phyloP scores from a whole-genome alignment of 768 basidiomycete species.

The Suillus variegatus region DNA sequence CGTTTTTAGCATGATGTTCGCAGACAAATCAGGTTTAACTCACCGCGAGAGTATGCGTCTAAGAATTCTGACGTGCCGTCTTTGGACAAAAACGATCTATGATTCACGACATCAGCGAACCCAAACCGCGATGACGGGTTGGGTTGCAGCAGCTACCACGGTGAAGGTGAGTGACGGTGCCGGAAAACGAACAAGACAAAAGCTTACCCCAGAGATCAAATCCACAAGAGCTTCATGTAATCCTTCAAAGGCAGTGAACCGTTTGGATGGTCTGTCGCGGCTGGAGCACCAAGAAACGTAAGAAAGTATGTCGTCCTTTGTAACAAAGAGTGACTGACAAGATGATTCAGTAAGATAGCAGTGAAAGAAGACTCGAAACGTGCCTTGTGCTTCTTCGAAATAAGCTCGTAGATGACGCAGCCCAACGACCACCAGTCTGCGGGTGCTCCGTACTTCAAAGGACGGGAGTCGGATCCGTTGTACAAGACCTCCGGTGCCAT shows the following conservation, averaged over 20 bases:
- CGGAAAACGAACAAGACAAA: not conserved
- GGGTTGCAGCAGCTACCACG: not conserved
- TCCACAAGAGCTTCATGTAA: not conserved
- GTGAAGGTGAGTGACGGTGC: not conserved
- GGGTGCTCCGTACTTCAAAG: not conserved
- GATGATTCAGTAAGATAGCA: not conserved
- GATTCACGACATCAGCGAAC: not conserved
- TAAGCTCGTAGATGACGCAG: not conserved
- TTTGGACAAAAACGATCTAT: not conserved
- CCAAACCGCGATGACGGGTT: not conserved
- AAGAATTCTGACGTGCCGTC: not conserved
- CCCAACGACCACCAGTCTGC: not conserved
- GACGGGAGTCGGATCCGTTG: not conserved
- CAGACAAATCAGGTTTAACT: not conserved
- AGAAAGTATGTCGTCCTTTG: not conserved
- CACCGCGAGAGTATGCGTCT: not conserved
- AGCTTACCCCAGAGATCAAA: not conserved
- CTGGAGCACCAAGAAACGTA: not conserved
- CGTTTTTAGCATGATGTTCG: not conserved
- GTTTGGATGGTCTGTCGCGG: too few species aligned
- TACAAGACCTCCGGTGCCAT: not conserved
- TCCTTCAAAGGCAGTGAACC: not conserved
- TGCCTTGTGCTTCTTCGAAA: not conserved
- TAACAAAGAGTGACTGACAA: not conserved
- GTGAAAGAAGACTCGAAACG: not conserved